phyloP scores from a whole-genome alignment of 768 basidiomycete species.

The Kwoniella dendrophila region DNA sequence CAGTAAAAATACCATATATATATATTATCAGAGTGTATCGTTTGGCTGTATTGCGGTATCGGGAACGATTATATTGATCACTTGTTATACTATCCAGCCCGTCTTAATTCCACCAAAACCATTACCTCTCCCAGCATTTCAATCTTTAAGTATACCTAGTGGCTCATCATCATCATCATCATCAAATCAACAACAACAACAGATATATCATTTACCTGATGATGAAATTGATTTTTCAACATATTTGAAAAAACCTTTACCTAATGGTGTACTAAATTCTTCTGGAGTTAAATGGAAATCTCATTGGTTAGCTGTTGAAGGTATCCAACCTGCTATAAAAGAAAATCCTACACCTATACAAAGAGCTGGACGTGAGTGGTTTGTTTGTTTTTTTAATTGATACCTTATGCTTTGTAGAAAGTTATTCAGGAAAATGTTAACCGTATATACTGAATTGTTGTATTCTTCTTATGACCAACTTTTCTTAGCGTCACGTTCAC shows the following conservation, averaged over 20 bases:
- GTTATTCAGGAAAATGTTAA: too few species aligned
- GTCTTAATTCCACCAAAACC: constrained; percentile 77
- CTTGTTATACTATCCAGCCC: too few species aligned
- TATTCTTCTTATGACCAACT: not conserved
- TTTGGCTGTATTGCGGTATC: not conserved
- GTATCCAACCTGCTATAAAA: constrained; percentile 92
- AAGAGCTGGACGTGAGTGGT: constrained; percentile 44
- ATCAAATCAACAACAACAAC: constrained; percentile 34
- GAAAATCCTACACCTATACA: constrained; percentile 71
- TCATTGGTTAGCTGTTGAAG: constrained; percentile 98
- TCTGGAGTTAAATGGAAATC: constrained; percentile 60
- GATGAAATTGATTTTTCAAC: constrained; percentile 97
- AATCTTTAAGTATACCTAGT: too few species aligned
- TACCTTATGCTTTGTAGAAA: too few species aligned
- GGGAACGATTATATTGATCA: not conserved
- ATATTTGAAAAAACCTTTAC: constrained; percentile 65
- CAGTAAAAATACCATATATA: too few species aligned
- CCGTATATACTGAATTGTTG: not conserved
- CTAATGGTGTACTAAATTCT: constrained; percentile 40
- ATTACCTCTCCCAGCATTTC: constrained; percentile 59
- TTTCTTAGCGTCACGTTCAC: constrained; percentile 27
- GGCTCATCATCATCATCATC: constrained; percentile 37
- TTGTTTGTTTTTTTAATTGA: not conserved
- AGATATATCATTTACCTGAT: constrained; percentile 87
- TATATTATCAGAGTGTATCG: not conserved